Conservation (phyloP, 2,329 filamentous ascomycete species). For the Clonostachys solani region DNA sequence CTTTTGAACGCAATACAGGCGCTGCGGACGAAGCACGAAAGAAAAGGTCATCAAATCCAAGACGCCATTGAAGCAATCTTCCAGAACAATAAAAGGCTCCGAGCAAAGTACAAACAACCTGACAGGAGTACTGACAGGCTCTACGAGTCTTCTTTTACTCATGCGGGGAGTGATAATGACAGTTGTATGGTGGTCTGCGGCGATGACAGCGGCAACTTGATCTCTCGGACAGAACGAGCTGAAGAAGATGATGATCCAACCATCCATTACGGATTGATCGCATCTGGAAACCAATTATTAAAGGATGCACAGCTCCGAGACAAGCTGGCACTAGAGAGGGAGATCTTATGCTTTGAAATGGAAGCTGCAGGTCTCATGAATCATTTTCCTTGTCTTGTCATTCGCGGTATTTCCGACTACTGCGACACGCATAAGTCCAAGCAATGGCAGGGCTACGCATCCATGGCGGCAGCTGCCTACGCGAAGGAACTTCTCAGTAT, state of each 20-base stretch:
- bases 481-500: constrained; percentile 10
- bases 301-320: neutral
- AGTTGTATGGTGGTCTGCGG: neutral
- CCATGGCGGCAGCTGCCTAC: constrained; percentile 16
- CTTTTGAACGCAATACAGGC: neutral
- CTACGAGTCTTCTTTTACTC: neutral
- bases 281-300: constrained; percentile 4
- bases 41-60: neutral
- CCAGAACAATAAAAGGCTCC: neutral
- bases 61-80: neutral
- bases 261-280: constrained; percentile 7
- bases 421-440: constrained; percentile 21
- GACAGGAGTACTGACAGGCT: neutral
- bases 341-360: constrained; percentile 3
- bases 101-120: neutral
- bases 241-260: neutral
- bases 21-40: neutral
- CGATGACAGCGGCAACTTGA: neutral
- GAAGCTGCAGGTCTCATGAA: constrained; percentile 7
- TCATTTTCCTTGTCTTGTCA: constrained; percentile 16
- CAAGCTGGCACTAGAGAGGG: neutral
- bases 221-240: neutral
- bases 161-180: neutral
- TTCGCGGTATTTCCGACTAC: constrained; percentile 26
- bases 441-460: constrained; percentile 17